Evolutionary conservation across 2,329 filamentous ascomycete species (phyloP), one percentile per base, ranked within the genome.

Genomic region (Pseudophaeomoniella oleicola): DNA sequence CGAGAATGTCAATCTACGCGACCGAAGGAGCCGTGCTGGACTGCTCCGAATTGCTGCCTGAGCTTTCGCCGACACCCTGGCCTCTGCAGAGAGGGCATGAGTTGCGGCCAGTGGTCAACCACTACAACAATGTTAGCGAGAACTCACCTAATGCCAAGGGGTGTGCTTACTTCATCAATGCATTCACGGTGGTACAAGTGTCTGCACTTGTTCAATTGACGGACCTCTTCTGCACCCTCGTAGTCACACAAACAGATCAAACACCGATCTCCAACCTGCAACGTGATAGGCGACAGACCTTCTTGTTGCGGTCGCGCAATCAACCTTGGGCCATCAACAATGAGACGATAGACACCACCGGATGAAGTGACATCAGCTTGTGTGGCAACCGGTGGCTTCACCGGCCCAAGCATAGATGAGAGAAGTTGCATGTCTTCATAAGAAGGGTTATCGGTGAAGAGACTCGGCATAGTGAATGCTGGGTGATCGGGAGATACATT

Each of bases 341-440:
- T 57, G 35, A 79, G 66, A 16, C 57, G 63, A 52, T 71, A 78
- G 5, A 78, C 46, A 2, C 76, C 76, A 14, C 72, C 71, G 12
- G 77, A 73, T 32, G 68, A 65, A 36, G 69, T 67, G 16, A 81
- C 64, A 46, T 81, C 77, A 38, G 74, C 71, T 42, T 74, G 68
- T 38, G 67, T 72, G 13, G 76, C 76, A 35, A 81, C 77, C 3
- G 76, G 76, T 2, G 76, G 75, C 49, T 81, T 81, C 3, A 71
- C 76, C 34, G 77, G 76, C 2, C 76, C 77, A 12, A 81, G 59
- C 9, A 81, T 63, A 10, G 74, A 75, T 10, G 75, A 78, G 3
- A 81, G 63, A 32, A 81, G 58, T 51, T 80, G 70, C 76, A 81
- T 81, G 46, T 81, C 76, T 54, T 81, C 76, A 48, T 81, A 81